Percentiles rank a stretch among this genome's conserved stretches.
Evolutionary conservation across 495 filamentous ascomycete genomes (phyloP).

Genomic region (Lindgomyces ingoldianus): DNA sequence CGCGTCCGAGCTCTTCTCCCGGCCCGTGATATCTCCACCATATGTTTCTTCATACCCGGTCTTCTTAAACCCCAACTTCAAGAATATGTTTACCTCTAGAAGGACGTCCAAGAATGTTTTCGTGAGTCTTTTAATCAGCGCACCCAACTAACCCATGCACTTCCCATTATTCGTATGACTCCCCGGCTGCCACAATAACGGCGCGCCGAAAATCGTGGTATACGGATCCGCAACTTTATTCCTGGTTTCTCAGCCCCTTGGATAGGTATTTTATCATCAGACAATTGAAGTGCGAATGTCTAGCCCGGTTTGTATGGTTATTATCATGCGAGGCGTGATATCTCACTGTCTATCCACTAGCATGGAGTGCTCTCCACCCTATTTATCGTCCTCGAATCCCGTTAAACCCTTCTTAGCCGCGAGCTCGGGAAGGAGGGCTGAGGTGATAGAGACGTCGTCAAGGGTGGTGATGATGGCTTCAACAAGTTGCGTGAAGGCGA

Average conservation of each 20-base stretch:
- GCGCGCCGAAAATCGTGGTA: constrained; percentile 12
- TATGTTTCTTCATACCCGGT: constrained; percentile 21
- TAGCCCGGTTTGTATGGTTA: constrained; percentile 24
- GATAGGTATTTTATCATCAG: constrained; percentile 9
- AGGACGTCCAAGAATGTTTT: not conserved
- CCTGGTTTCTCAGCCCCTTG: not conserved
- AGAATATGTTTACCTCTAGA: constrained; percentile 10
- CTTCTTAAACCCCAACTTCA: not conserved
- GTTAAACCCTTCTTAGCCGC: constrained; percentile 13
- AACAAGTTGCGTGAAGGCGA: constrained; percentile 26
- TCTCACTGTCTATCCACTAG: not conserved
- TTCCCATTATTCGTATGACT: constrained; percentile 24
- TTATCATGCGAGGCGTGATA: constrained; percentile 26
- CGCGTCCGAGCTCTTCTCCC: not conserved
- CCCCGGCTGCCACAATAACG: constrained; percentile 27
- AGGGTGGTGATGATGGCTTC: constrained; percentile 8
- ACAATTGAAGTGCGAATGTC: constrained; percentile 22
- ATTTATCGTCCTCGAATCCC: not conserved
- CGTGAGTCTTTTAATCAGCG: constrained; percentile 18
- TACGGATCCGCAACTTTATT: constrained; percentile 19
- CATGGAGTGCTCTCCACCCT: not conserved
- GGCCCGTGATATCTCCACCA: constrained; percentile 13
- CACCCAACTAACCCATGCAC: constrained; percentile 24
- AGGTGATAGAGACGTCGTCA: constrained; percentile 11
- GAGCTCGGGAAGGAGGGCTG: constrained; percentile 15